Evolutionary conservation across 768 basidiomycete species (phyloP).

Genomic region (Kwoniella sp.): DNA sequence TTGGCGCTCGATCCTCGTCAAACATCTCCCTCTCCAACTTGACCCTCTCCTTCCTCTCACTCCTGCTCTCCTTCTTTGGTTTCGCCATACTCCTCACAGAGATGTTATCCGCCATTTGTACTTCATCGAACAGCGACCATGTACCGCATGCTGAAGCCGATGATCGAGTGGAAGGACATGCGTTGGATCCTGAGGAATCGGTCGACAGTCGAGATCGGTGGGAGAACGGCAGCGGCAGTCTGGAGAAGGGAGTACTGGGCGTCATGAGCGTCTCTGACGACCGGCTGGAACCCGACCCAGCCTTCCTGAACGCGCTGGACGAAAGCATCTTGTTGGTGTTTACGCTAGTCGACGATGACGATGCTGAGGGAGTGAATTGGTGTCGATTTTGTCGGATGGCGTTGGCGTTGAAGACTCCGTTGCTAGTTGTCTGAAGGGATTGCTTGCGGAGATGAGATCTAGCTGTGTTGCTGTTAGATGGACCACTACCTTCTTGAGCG

Average conservation of each 20-base stretch:
- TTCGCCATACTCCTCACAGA: constrained; percentile 1
- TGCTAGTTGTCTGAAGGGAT: neutral
- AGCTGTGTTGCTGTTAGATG: neutral
- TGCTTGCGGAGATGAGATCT: neutral
- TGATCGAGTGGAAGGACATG: neutral
- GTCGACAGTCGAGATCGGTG: constrained; percentile 4
- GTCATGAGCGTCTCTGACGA: constrained; percentile 21
- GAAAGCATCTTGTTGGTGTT: neutral
- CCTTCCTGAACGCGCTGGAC: neutral
- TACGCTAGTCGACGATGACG: constrained; percentile 7
- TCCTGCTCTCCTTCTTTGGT: constrained; percentile 34
- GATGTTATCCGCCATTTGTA: constrained; percentile 15
- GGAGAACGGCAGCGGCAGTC: neutral
- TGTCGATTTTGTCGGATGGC: neutral
- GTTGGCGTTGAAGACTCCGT: neutral
- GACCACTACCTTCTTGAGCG: too few species aligned
- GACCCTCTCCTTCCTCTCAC: constrained; percentile 41
- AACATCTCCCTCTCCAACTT: constrained; percentile 48
- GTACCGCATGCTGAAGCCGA: constrained; percentile 20
- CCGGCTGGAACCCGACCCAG: constrained; percentile 2
- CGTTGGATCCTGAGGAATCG: neutral
- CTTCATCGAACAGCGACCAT: constrained; percentile 30
- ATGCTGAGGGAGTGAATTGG: neutral
- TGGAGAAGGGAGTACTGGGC: neutral
- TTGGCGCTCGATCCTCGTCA: constrained; percentile 59